Conservation (phyloP, 495 filamentous ascomycete species). For the Podospora pseudocomata region DNA sequence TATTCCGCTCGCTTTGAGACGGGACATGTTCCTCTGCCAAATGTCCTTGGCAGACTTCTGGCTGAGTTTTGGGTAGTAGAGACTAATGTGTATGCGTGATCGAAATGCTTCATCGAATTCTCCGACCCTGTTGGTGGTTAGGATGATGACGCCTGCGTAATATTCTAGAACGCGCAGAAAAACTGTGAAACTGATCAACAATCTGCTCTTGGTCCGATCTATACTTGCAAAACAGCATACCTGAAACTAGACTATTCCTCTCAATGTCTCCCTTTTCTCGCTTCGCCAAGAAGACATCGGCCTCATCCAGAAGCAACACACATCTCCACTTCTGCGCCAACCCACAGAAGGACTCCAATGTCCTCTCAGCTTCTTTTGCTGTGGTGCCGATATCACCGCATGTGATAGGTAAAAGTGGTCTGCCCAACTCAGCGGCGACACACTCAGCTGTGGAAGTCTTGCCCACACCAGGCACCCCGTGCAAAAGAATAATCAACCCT, state of each 20-base stretch:
- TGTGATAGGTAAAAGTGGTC: constrained; percentile 9
- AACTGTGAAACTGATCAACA: not conserved
- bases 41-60: too few relatives aligned
- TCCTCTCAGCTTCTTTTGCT: constrained; percentile 35
- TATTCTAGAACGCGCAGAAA: constrained; percentile 15
- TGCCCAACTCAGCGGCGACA: constrained; percentile 8
- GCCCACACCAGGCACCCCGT: constrained; percentile 16
- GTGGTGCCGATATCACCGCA: constrained; percentile 17
- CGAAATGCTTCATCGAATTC: constrained; percentile 17
- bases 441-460: constrained; percentile 19
- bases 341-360: constrained; percentile 35
- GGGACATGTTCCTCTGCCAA: too few relatives aligned
- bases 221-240: not conserved
- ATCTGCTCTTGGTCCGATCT: not conserved
- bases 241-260: constrained; percentile 13
- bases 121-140: constrained; percentile 28
- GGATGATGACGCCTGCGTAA: constrained; percentile 15
- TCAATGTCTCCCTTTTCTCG: constrained; percentile 1
- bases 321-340: constrained; percentile 44
- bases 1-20: too few relatives aligned
- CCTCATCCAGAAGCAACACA: constrained; percentile 55
- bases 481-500: constrained; percentile 16
- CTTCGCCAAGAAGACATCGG: constrained; percentile 51
- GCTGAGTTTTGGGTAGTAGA: constrained; percentile 24
- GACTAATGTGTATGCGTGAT: constrained; percentile 25